A percentile compares a stretch with the other conserved stretches of the same genome.
These are phyloP conservation scores for Gypsophila paniculata DNA, from an alignment of 179 eudicot species.

Conservation along the genomic window DNA sequence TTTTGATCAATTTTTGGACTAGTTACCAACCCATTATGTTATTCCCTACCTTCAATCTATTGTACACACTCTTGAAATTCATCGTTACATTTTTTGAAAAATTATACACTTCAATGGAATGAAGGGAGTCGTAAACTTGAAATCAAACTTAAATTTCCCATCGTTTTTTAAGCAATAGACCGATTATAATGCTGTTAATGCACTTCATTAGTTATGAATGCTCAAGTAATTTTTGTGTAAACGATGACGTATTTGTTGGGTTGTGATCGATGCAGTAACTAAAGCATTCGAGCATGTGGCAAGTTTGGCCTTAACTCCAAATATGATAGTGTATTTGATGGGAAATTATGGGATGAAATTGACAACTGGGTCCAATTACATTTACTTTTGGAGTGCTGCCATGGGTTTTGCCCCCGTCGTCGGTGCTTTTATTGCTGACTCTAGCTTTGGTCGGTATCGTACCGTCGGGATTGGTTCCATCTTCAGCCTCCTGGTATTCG, in stretches of 20 bases:
- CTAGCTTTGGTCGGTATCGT: conserved; percentile 41
- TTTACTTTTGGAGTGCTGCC: conserved; percentile 44
- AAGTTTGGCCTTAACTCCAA: conserved; percentile 12
- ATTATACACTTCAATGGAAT: too few species aligned
- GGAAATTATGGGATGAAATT: conserved; percentile 20
- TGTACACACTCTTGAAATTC: too few species aligned
- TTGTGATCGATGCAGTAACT: background rate
- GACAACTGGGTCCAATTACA: conserved; percentile 21
- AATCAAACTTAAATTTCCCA: too few species aligned
- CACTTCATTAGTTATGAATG: background rate
- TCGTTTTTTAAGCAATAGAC: too few species aligned
- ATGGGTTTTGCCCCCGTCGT: conserved; percentile 40
- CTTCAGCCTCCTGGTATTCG: conserved; percentile 42
- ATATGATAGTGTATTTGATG: conserved; percentile 21
- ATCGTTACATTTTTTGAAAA: too few species aligned
- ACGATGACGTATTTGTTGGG: background rate
- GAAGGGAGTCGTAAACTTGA: too few species aligned
- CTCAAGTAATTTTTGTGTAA: background rate
- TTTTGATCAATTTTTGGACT: too few species aligned
- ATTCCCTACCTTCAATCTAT: too few species aligned
- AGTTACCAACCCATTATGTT: too few species aligned
- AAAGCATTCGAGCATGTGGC: conserved; percentile 16
- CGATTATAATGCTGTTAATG: background rate
- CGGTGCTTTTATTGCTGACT: conserved; percentile 52
- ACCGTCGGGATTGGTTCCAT: conserved; percentile 50